Evolutionary conservation across 306 rosid species (phyloP), one percentile per base, ranked within the genome.

Genomic region (Quercus glauca): DNA sequence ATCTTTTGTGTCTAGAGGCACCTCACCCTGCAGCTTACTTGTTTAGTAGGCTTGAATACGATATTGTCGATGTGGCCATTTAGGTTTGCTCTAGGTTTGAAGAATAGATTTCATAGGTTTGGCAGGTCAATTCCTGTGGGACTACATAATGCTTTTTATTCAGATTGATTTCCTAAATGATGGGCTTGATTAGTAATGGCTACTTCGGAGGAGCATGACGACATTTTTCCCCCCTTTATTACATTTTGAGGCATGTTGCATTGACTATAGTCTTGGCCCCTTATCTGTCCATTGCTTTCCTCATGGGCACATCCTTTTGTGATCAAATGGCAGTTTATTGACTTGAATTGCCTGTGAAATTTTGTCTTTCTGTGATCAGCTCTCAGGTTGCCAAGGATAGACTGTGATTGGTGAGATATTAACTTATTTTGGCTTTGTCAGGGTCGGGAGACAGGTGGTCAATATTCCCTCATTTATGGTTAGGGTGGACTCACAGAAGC

Each of bases 391-490:
- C 14, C 31, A 11, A 23, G 25, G 65, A 59, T 59, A 20, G 15
- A 12, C 53, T 49, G 14, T 4, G 12, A 59, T 11, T 11, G 65
- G 65, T 23, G 5, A 59, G 31, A 26, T 23, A 20, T 12, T 76
- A n/a, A 3, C 6, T 33, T 13, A 20, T 13, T 20, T 52, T 14
- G 72, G 51, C 6, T 26, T 1, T 12, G 29, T 26, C 76, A 71
- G 76, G 71, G 82, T 70, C 45, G 87, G 84, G 61, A 84, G 84
- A 74, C 87, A 84, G 60, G 87, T 80, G 31, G 87, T 84, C 26
- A 84, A 84, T 20, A 84, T 84, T 74, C 73, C 87, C 25, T 84
- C 87, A 8, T 84, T 84, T 69, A 80, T 84, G 84, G 84, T 80
- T 74, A 80, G 84, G 69, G 73, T 84, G 5, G 87, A 84, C 79